phyloP scores from a whole-genome alignment of 306 rosid genomes.

The Cyclanthera cordifolia region DNA sequence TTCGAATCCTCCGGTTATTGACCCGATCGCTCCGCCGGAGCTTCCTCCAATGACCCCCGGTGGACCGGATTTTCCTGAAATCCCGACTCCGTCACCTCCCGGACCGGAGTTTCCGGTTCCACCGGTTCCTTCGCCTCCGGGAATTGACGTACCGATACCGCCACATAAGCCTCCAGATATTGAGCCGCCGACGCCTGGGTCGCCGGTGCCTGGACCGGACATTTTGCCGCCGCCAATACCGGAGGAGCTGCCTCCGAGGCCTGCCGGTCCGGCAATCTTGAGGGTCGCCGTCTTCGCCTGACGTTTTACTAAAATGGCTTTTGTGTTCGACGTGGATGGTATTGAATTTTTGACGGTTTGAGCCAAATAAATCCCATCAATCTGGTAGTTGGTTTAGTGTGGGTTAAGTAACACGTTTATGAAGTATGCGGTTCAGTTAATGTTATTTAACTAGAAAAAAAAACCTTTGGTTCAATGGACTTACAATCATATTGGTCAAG shows the following conservation, averaged over 20 bases:
- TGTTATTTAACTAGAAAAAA: no score
- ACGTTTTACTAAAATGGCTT: no score
- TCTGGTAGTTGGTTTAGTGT: no score
- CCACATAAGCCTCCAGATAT: constrained; percentile 19
- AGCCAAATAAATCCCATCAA: no score
- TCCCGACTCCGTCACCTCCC: no score
- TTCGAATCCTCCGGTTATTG: constrained; percentile 25
- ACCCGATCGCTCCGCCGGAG: constrained; percentile 29
- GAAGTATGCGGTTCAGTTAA: no score
- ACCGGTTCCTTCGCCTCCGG: constrained; percentile 13
- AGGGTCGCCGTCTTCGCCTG: constrained; percentile 15
- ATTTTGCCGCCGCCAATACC: constrained; percentile 28
- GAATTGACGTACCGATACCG: no score
- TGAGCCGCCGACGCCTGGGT: constrained; percentile 20
- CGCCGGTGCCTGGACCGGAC: constrained; percentile 41
- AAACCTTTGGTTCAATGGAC: no score
- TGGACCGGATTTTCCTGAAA: constrained; percentile 4
- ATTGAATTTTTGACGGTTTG: no score
- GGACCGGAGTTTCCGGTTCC: neutral
- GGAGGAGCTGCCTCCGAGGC: constrained; percentile 18
- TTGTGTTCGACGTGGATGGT: no score
- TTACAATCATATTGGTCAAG: no score
- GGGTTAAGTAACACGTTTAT: no score
- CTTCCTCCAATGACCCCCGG: constrained; percentile 28
- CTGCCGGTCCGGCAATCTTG: constrained; percentile 19